Base-by-base conservation (phyloP, 2,329 filamentous ascomycete genomes). In the Cordyceps cicadae region DNA sequence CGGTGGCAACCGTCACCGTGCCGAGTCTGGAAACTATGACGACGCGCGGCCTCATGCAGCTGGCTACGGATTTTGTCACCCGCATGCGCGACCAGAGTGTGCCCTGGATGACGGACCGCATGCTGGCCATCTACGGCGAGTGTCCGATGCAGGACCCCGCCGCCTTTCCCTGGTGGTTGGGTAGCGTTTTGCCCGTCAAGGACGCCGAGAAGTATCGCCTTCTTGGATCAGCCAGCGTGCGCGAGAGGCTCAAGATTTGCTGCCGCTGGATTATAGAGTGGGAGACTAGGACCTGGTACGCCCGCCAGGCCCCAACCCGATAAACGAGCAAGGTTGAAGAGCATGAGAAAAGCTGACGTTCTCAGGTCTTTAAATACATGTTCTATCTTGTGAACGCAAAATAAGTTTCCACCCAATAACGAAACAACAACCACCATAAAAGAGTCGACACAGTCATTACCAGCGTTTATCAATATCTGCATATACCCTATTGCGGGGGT, bases 161-260 rank as follows among this genome's bases (percentile, higher is more conserved):
- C 3, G 72, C 84, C 1, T 94, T 96, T 66, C 89, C 92, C 0
- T 96, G 92, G 81, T 97, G 92, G 92, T 88, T 96, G 66, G 92
- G 89, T 11, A 90, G 85, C 68, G 86, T 94, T 21, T 74, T 96
- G 14, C 91, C 91, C 0, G 85, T 94, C 43, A 81, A 83, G 15
- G 89, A 94, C 29, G 77, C 85, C 32, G 88, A 94, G 67, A 95
- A 93, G 70, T 95, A 96, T 66, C 79, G 82, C 14, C 75, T 97
- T 21, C 75, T 97, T 15, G 79, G 79, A 14, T 88, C 87, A 5
- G 86, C 80, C 3, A 93, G 89, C 65, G 90, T 96, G 5, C 80
- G 92, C 62, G 86, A 92, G 68, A 79, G 92, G 61, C 74, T 96
- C 60, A 95, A 96, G 76, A 87, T 96, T 54, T 90, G 89, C 63